Percentiles rank a stretch among this genome's conserved stretches.
Evolutionary conservation across 352 stramenopile species (phyloP).

Genomic region (Globisporangium rhizosaccharum): DNA sequence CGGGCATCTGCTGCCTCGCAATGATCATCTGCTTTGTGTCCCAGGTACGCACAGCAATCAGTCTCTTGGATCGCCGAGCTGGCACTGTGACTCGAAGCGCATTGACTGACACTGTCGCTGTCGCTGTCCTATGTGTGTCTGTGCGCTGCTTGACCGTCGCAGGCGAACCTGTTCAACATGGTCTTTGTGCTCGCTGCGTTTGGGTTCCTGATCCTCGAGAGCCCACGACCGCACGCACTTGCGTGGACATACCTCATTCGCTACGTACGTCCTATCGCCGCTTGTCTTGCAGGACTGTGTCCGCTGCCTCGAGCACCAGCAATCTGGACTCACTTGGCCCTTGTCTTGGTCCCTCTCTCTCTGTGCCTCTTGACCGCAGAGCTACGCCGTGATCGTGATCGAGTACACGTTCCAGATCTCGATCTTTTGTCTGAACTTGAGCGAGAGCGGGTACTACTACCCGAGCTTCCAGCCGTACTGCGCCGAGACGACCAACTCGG

Average conservation of each 20-base stretch:
- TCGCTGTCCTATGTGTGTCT: not conserved
- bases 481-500: slow-evolving; percentile 15
- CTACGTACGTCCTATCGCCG: slow-evolving; percentile 52
- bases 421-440: slow-evolving; percentile 76
- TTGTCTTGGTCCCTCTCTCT: not conserved
- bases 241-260: slow-evolving; percentile 73
- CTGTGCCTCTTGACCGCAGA: slow-evolving; percentile 16
- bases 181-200: slow-evolving; percentile 70
- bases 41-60: slow-evolving; percentile 34
- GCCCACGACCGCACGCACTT: slow-evolving; percentile 49
- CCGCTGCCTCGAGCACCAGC: not conserved
- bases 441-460: slow-evolving; percentile 48
- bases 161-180: slow-evolving; percentile 81
- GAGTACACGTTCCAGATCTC: slow-evolving; percentile 80
- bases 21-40: slow-evolving; percentile 68
- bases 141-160: not conserved
- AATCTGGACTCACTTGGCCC: not conserved
- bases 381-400: slow-evolving; percentile 44
- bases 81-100: not conserved
- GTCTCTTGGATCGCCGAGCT: not conserved
- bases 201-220: slow-evolving; percentile 67
- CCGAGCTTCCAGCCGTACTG: slow-evolving; percentile 80
- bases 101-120: slow-evolving; percentile 7
- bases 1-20: slow-evolving; percentile 48
- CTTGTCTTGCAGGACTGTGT: not conserved